Percentiles rank a stretch among this genome's conserved stretches.
phyloP scores from a whole-genome alignment of 352 stramenopile species.

The Globisporangium cederbergense region DNA sequence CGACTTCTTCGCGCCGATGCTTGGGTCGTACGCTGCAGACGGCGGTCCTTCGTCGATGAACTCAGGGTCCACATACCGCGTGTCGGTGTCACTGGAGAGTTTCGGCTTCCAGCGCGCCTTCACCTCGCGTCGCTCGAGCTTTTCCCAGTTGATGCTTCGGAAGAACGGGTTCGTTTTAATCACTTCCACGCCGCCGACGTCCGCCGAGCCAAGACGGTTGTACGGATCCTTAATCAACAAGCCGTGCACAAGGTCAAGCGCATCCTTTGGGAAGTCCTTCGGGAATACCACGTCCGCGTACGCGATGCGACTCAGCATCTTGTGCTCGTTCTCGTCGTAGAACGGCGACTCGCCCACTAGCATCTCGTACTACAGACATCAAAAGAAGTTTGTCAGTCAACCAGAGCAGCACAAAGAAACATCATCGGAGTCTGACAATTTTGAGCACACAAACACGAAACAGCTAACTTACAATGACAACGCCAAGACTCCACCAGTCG shows the following conservation, averaged over 20 bases:
- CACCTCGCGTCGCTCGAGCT: conserved; percentile 62
- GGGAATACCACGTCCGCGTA: conserved; percentile 77
- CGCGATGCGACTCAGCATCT: conserved; percentile 83
- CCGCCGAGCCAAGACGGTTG: conserved; percentile 60
- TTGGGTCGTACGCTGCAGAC: conserved; percentile 78
- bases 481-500: conserved; percentile 87
- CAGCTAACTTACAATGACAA: conserved; percentile 73
- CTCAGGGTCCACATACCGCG: conserved; percentile 84
- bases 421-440: neutral
- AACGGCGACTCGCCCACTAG: conserved; percentile 83
- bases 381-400: neutral
- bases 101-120: conserved; percentile 82
- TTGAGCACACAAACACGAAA: neutral
- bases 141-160: conserved; percentile 69
- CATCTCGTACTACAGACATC: conserved; percentile 77
- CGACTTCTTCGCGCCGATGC: conserved; percentile 49
- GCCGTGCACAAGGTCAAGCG: conserved; percentile 69
- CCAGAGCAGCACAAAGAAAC: neutral
- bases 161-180: conserved; percentile 82
- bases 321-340: conserved; percentile 88
- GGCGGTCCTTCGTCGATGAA: conserved; percentile 85
- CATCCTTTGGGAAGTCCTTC: conserved; percentile 69
- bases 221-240: conserved; percentile 74
- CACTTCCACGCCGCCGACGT: conserved; percentile 55
- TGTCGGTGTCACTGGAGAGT: conserved; percentile 83